A percentile compares a stretch with the other conserved stretches of the same genome.
Conservation (phyloP, 1,139 yeast species). For the Arxiozyma bovina region DNA sequence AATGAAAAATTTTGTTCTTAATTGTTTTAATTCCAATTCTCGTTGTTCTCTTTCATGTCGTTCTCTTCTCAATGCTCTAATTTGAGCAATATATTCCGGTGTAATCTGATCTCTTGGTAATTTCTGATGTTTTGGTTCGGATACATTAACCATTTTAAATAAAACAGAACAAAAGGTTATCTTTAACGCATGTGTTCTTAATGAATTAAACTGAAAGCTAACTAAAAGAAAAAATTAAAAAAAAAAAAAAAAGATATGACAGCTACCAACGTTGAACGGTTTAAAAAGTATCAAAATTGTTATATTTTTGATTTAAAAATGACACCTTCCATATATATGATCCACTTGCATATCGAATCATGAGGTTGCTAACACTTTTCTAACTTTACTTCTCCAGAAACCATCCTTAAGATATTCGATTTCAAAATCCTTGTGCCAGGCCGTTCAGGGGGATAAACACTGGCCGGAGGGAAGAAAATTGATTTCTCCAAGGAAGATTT, state of each 20-base stretch:
- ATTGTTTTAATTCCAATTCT: conserved; percentile 18
- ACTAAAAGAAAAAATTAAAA: too few species aligned
- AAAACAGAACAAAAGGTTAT: neutral
- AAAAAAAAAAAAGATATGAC: neutral
- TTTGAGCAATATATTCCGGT: conserved; percentile 54
- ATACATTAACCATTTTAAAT: neutral
- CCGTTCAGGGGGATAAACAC: too few species aligned
- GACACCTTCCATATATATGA: too few species aligned
- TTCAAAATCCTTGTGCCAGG: too few species aligned
- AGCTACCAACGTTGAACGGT: neutral
- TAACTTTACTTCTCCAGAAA: too few species aligned
- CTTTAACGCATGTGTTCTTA: neutral
- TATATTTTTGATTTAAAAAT: too few species aligned
- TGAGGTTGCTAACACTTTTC: too few species aligned
- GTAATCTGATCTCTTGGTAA: conserved; percentile 6
- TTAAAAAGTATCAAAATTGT: too few species aligned
- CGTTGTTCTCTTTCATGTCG: conserved; percentile 3
- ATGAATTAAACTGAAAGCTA: too few species aligned
- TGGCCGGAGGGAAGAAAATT: neutral
- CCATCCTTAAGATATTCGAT: too few species aligned
- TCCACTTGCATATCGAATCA: too few species aligned
- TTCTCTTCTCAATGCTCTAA: conserved; percentile 10
- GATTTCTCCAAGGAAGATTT: neutral
- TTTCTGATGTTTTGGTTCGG: conserved; percentile 5
- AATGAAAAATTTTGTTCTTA: conserved; percentile 41